phyloP scores from a whole-genome alignment of 805 yeast species.

The Candida xyloterini region DNA sequence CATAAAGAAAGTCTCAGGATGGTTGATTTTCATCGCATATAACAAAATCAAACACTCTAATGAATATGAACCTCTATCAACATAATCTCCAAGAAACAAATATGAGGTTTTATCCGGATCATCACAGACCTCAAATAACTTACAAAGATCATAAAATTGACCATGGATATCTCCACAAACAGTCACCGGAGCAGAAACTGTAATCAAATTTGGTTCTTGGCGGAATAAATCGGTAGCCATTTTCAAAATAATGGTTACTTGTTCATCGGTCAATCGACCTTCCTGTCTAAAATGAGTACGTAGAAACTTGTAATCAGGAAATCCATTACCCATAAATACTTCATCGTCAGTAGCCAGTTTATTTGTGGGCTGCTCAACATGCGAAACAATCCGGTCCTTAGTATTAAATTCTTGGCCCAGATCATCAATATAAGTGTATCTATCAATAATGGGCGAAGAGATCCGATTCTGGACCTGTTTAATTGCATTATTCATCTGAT shows the following conservation, averaged over 20 bases:
- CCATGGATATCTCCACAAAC: slow-evolving; percentile 98
- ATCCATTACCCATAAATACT: slow-evolving; percentile 56
- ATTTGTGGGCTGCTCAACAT: slow-evolving; percentile 26
- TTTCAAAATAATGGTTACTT: slow-evolving; percentile 61
- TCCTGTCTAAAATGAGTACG: slow-evolving; percentile 72
- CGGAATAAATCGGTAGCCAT: slow-evolving; percentile 60
- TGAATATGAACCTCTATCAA: slow-evolving; percentile 90
- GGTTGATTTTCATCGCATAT: slow-evolving; percentile 75
- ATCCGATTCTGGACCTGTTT: slow-evolving; percentile 23
- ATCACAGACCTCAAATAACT: slow-evolving; percentile 90
- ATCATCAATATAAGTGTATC: slow-evolving; percentile 47
- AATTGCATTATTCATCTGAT: slow-evolving; percentile 48
- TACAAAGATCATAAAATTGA: slow-evolving; percentile 86
- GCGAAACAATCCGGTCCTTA: slow-evolving; percentile 43
- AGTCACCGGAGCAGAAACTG: slow-evolving; percentile 86
- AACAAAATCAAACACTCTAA: slow-evolving; percentile 77
- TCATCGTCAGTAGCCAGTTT: slow-evolving; percentile 62
- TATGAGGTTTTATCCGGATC: slow-evolving; percentile 73
- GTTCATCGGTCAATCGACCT: slow-evolving; percentile 73
- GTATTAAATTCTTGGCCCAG: slow-evolving; percentile 58
- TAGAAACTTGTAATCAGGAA: slow-evolving; percentile 72
- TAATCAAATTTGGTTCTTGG: slow-evolving; percentile 73
- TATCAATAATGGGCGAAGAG: slow-evolving; percentile 26
- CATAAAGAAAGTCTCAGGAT: slow-evolving; percentile 71
- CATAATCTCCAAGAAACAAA: slow-evolving; percentile 90